Base-by-base conservation (phyloP, 495 filamentous ascomycete species). In the Talaromyces borbonicus region DNA sequence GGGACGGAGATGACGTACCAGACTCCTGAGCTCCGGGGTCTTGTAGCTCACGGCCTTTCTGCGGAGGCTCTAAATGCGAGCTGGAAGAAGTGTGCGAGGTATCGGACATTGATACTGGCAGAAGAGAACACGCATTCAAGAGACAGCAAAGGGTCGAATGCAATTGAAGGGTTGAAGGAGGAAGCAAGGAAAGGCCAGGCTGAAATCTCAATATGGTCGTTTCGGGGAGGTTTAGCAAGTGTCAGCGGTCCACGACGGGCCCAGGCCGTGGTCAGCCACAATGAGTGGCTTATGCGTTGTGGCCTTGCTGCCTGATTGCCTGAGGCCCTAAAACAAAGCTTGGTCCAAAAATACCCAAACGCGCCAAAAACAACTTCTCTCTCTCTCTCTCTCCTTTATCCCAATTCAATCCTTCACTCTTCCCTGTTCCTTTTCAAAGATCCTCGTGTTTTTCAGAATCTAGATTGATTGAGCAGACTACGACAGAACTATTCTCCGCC, bases 1-100 rank as follows among this genome's bases (percentile, higher is more conserved):
- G 22, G 16, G 32, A 16, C 26, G 31, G 38, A 16, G 52, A 31
- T 38, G 46, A 35, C 74, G 50, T 74, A 93, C 87, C 76, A 55
- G 87, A 73, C 42, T 94, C 87, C 61, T 82, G 86, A 54, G 86
- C 87, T 60, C 87, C 86, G 45, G 85, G 73, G 57, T 95, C 89
- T 53, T 84, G 74, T 19, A 75, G 57, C 60, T 78, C 72, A 22
- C 77, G 78, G 52, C 75, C 80, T 47, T 72, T 79, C 44, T 68
- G 67, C 33, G 86, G 85, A 52, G 81, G 83, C 55, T 81, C 72
- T 46, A 90, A 68, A 56, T 68, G 56, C 24, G 60, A 48, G 52
- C 53, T 66, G 46, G 66, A 54, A 31, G 56, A 48, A 59, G 62
- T 60, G 55, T 62, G 59, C 38, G 47, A 50, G 53, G 55, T 57